Conservation (phyloP, 169 alveolate genomes). For the Cyclospora cayetanensis region DNA sequence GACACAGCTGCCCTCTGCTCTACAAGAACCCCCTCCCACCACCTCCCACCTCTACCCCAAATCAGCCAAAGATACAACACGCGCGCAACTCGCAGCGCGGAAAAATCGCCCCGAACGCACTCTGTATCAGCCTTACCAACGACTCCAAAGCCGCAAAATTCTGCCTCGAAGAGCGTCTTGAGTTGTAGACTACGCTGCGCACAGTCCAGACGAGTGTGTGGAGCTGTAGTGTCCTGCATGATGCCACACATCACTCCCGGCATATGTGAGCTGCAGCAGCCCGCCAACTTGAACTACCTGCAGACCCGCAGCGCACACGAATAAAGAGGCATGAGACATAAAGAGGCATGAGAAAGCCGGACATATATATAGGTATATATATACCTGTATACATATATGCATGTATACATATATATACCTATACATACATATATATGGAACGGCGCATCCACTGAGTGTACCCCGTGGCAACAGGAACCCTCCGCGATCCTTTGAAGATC, state of each 20-base stretch:
- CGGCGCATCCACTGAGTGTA: too few species aligned
- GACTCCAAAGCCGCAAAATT: constrained; percentile 23
- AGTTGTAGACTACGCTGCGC: constrained; percentile 19
- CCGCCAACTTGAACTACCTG: constrained; percentile 36
- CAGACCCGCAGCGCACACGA: not conserved
- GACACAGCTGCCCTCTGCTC: too few species aligned
- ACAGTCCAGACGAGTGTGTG: constrained; percentile 7
- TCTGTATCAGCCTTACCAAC: constrained; percentile 25
- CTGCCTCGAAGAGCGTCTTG: constrained; percentile 32
- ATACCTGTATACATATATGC: not conserved
- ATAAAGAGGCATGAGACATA: not conserved
- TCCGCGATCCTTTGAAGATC: too few species aligned
- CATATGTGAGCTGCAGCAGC: not conserved
- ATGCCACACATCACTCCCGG: constrained; percentile 37
- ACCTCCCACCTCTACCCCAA: too few species aligned
- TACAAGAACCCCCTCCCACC: too few species aligned
- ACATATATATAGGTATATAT: not conserved
- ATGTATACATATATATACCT: not conserved
- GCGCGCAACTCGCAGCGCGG: too few species aligned
- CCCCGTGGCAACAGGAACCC: too few species aligned
- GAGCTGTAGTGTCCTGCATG: constrained; percentile 26
- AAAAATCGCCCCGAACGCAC: too few species aligned
- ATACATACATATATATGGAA: not conserved
- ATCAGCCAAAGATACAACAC: too few species aligned
- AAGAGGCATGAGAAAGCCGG: not conserved